These are phyloP conservation scores for Potentilla sterilis DNA, from an alignment of 306 rosid species.

Conservation along the genomic window DNA sequence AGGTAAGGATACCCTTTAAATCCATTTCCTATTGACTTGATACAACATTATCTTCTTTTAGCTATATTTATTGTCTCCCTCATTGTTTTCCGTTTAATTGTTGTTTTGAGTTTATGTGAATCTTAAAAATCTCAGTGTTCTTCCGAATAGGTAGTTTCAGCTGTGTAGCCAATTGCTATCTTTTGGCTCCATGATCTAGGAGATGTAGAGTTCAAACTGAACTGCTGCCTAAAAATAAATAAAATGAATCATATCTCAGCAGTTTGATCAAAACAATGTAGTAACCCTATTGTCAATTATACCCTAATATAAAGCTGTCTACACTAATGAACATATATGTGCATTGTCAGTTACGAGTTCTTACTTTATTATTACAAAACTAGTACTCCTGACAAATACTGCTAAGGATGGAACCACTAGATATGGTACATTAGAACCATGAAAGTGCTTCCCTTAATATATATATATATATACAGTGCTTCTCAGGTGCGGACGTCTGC, in stretches of 20 bases:
- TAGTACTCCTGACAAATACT: neutral
- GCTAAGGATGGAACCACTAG: neutral
- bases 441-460: neutral
- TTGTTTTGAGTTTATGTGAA: neutral
- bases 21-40: neutral
- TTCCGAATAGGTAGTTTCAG: constrained; percentile 10
- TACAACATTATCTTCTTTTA: neutral
- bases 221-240: neutral
- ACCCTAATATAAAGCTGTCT: neutral
- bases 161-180: neutral
- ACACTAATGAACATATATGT: neutral
- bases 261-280: neutral
- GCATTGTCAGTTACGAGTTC: neutral
- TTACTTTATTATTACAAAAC: neutral
- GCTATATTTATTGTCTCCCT: neutral
- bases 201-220: neutral
- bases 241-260: neutral
- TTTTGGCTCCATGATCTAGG: neutral
- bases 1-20: constrained; percentile 47
- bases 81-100: neutral
- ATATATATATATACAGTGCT: too few relatives aligned
- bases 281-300: neutral
- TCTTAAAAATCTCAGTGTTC: neutral
- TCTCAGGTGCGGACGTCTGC: too few relatives aligned
- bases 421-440: too few relatives aligned